A percentile compares a stretch with the other conserved stretches of the same genome.
Evolutionary conservation across 164 flowering plant species (phyloP).

Genomic region (Aristolochia fimbriata): DNA sequence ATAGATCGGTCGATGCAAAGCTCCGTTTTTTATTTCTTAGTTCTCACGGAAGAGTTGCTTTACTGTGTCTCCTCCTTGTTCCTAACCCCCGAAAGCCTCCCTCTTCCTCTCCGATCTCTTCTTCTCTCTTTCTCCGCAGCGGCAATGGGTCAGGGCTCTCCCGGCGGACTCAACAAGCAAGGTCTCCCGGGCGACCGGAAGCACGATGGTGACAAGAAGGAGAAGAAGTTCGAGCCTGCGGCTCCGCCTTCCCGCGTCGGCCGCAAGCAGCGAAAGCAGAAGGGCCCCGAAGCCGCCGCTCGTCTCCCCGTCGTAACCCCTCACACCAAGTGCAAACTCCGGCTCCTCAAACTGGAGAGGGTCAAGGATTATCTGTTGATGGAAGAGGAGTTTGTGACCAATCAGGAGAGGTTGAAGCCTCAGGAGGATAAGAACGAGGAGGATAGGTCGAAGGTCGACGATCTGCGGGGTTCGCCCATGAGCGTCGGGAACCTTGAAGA

Average conservation of each 20-base stretch:
- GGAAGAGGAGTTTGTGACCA: constrained; percentile 35
- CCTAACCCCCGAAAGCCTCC: background rate
- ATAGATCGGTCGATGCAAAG: no score
- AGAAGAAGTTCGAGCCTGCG: constrained; percentile 31
- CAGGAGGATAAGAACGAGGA: constrained; percentile 34
- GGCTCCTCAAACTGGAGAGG: constrained; percentile 25
- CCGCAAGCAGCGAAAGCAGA: constrained; percentile 32
- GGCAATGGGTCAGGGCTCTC: constrained; percentile 29
- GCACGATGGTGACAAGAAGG: constrained; percentile 25
- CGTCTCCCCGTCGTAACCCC: constrained; percentile 29
- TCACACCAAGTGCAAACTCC: constrained; percentile 26
- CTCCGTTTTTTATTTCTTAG: no score
- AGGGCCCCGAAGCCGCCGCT: constrained; percentile 33
- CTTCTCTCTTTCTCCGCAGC: background rate
- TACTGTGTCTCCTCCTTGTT: background rate
- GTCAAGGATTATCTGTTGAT: constrained; percentile 30
- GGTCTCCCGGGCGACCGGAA: constrained; percentile 18
- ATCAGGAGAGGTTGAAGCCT: constrained; percentile 32
- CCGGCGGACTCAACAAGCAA: constrained; percentile 24
- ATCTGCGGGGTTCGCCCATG: constrained; percentile 28
- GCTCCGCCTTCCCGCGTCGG: constrained; percentile 36
- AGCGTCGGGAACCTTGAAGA: constrained; percentile 31
- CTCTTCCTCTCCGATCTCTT: background rate
- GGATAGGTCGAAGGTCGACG: constrained; percentile 32
- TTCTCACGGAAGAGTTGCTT: no score